Evolutionary conservation across 306 rosid species (phyloP).

Genomic region (Clitoria ternatea): DNA sequence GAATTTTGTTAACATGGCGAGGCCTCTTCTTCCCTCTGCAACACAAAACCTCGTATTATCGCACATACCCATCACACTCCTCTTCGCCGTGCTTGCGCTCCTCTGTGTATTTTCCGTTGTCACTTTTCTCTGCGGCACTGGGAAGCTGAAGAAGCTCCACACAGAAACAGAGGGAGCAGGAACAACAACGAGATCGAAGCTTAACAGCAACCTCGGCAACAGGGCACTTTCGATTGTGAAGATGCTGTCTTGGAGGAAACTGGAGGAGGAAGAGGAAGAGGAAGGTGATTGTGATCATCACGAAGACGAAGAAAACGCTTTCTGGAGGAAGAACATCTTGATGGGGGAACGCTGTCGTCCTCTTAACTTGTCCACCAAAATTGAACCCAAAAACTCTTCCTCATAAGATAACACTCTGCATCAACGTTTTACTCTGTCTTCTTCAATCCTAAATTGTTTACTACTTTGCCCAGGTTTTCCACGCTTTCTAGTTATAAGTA

Average conservation of each 20-base stretch:
- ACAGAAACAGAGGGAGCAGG: background rate
- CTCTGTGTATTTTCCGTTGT: conserved; percentile 28
- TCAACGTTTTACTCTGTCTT: too few species aligned
- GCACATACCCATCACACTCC: background rate
- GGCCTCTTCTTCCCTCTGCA: conserved; percentile 17
- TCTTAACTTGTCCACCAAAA: conserved; percentile 48
- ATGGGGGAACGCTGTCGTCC: conserved; percentile 77
- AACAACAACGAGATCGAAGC: conserved; percentile 2
- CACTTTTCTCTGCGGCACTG: conserved; percentile 36
- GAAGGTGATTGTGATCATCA: conserved; percentile 9
- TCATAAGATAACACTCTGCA: too few species aligned
- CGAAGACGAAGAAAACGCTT: conserved; percentile 48
- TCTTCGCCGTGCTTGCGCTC: conserved; percentile 10
- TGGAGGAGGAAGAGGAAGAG: conserved; percentile 22
- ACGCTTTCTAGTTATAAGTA: too few species aligned
- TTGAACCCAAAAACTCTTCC: conserved; percentile 26
- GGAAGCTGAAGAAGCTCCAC: conserved; percentile 27
- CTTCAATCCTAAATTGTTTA: too few species aligned
- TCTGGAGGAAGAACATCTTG: conserved; percentile 74
- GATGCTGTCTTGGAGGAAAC: conserved; percentile 56
- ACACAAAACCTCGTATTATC: conserved; percentile 15
- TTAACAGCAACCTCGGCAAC: conserved; percentile 33
- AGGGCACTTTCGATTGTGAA: conserved; percentile 49
- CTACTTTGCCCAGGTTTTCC: background rate
- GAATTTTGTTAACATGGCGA: conserved; percentile 33